phyloP scores from a whole-genome alignment of 2,329 filamentous ascomycete genomes.

The Lachnellula occidentalis region DNA sequence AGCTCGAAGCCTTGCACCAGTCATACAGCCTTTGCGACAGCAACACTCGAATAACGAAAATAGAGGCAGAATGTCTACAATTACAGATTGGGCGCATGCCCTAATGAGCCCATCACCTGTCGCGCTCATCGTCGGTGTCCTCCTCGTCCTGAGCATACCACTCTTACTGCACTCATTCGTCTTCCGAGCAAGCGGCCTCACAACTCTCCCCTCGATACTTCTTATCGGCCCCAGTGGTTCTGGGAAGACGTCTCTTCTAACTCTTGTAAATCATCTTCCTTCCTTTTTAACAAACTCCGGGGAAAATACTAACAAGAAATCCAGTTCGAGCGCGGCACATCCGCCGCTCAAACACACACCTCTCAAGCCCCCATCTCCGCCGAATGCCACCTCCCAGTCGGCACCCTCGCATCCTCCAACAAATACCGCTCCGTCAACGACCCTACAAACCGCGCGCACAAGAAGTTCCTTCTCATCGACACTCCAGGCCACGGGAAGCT shows the following conservation, averaged over 20 bases:
- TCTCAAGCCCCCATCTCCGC: constrained; percentile 55
- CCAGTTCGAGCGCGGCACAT: constrained; percentile 49
- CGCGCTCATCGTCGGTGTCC: constrained; percentile 60
- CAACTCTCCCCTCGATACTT: constrained; percentile 68
- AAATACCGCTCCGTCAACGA: constrained; percentile 63
- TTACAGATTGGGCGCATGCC: constrained; percentile 39
- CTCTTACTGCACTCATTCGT: constrained; percentile 66
- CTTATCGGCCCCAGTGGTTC: constrained; percentile 74
- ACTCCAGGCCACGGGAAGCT: constrained; percentile 96
- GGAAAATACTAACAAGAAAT: constrained; percentile 4
- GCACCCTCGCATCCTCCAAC: constrained; percentile 48
- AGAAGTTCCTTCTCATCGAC: constrained; percentile 73
- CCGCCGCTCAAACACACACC: constrained; percentile 44
- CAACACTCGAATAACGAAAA: background rate
- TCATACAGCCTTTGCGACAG: background rate
- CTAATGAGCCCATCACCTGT: constrained; percentile 55
- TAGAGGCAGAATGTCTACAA: constrained; percentile 14
- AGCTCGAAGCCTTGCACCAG: constrained; percentile 9
- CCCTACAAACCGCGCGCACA: constrained; percentile 50
- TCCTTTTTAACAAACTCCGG: background rate
- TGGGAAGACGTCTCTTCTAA: constrained; percentile 87
- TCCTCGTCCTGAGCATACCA: constrained; percentile 68
- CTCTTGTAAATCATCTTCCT: constrained; percentile 49
- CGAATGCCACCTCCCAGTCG: constrained; percentile 49
- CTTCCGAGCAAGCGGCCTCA: constrained; percentile 64